Conservation (phyloP, 2,329 filamentous ascomycete genomes). For the Calcarisporium arbuscula region DNA sequence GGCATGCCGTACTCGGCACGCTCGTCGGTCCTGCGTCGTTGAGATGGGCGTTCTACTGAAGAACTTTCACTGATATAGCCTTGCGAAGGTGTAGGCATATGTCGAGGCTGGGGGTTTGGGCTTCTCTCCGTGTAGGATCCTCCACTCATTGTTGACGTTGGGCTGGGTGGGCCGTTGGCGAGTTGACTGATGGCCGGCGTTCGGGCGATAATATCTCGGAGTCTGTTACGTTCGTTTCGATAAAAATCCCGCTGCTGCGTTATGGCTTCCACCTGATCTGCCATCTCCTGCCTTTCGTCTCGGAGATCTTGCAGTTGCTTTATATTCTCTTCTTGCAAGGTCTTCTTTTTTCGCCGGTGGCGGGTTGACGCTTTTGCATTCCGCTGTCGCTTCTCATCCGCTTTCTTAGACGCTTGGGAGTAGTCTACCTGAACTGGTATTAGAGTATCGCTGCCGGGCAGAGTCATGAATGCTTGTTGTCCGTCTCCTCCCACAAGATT, state of each 20-base stretch:
- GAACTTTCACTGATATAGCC: constrained; percentile 35
- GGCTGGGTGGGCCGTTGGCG: constrained; percentile 48
- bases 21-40: constrained; percentile 42
- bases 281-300: constrained; percentile 59
- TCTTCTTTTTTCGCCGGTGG: constrained; percentile 75
- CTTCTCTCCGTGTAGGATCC: constrained; percentile 32
- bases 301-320: constrained; percentile 64
- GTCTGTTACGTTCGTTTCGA: constrained; percentile 62
- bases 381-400: constrained; percentile 77
- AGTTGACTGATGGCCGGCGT: constrained; percentile 50
- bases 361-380: constrained; percentile 82
- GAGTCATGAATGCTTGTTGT: constrained; percentile 31
- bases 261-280: constrained; percentile 43
- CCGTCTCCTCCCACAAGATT: constrained; percentile 22
- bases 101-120: constrained; percentile 22
- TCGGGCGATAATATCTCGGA: constrained; percentile 58
- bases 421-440: constrained; percentile 67
- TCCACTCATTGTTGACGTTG: constrained; percentile 29
- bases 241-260: constrained; percentile 68
- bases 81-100: constrained; percentile 20
- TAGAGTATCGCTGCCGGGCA: constrained; percentile 30
- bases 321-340: constrained; percentile 68
- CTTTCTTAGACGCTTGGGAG: constrained; percentile 73
- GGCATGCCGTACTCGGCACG: constrained; percentile 35
- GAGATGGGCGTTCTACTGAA: constrained; percentile 38